Base-by-base conservation (phyloP, 2,329 filamentous ascomycete species). In the Chlorencoelia australis region DNA sequence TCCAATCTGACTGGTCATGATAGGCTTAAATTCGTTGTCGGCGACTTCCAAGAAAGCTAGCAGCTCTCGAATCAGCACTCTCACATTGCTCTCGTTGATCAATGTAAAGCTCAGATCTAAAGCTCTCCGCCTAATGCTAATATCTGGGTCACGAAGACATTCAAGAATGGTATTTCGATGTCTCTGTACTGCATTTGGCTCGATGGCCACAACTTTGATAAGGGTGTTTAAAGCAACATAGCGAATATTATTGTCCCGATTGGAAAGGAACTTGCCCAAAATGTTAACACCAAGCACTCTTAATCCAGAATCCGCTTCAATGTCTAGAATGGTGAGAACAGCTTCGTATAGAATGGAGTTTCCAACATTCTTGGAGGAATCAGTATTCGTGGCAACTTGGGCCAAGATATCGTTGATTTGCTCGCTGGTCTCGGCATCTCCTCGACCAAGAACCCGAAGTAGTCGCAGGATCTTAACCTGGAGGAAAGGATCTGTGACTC, bases 331-430 rank as follows among this genome's bases (percentile, higher is more conserved):
- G 0, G 91, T 98, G 28, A 91, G 77, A 24, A 98, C 91, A 2
- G 91, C 84, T 63, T 98, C 91, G 64, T 98, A 98, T 6, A 98
- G 69, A 51, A 98, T 98, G 1, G 91, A 89, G 59, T 98, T 98
- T 45, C 91, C 91, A 27, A 98, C 91, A 48, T 98, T 98, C 67
- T 98, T 98, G 18, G 88, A 88, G 0, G 89, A 87, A 56, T 98
- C 91, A 1, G 91, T 98, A 61, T 98, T 98, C 25, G 89, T 96
- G 35, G 91, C 91, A 37, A 98, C 91, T 65, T 94, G 88, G 5
- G 91, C 91, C 42, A 98, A 67, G 43, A 98, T 98, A 56, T 98
- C 91, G 63, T 96, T 98, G 66, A 98, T 96, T 59, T 94, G 81
- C 61, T 98, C 93, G 59, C 87, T 96, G 17, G 85, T 87, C 43